Conservation (phyloP, 1,284 basidiomycete species). For the Cryptococcus floricola region DNA sequence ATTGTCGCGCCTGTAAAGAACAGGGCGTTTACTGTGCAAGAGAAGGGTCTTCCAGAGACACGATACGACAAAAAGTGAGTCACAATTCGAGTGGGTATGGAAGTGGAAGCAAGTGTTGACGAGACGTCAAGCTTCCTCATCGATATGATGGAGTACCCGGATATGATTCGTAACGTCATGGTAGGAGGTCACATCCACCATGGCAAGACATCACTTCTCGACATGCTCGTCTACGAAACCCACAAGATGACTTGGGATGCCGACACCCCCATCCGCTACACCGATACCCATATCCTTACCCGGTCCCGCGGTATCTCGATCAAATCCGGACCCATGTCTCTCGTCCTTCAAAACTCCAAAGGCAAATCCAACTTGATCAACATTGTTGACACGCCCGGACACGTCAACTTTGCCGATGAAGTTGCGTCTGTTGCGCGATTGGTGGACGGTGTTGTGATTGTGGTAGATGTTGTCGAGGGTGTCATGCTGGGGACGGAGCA, state of each 20-base stretch:
- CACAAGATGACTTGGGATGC: slow-evolving; percentile 92
- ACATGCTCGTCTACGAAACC: slow-evolving; percentile 96
- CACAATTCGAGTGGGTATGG: background rate
- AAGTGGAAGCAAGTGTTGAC: slow-evolving; percentile 2
- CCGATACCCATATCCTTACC: slow-evolving; percentile 88
- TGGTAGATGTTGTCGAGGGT: slow-evolving; percentile 94
- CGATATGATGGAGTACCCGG: slow-evolving; percentile 85
- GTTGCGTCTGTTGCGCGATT: slow-evolving; percentile 82
- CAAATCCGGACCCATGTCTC: slow-evolving; percentile 94
- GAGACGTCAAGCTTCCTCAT: slow-evolving; percentile 68
- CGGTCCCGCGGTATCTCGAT: slow-evolving; percentile 87
- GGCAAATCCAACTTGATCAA: slow-evolving; percentile 94
- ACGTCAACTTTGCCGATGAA: slow-evolving; percentile 97
- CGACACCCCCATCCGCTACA: slow-evolving; percentile 79
- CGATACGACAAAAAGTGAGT: slow-evolving; percentile 88
- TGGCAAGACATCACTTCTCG: slow-evolving; percentile 93
- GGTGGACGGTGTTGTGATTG: slow-evolving; percentile 88
- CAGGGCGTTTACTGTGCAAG: slow-evolving; percentile 84
- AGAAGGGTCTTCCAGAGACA: slow-evolving; percentile 88
- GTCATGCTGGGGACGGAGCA: slow-evolving; percentile 89
- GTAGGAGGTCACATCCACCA: slow-evolving; percentile 95
- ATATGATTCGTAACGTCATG: slow-evolving; percentile 92
- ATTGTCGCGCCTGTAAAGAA: slow-evolving; percentile 94
- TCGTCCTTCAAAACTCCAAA: slow-evolving; percentile 77
- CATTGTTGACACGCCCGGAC: slow-evolving; percentile 94